Conservation (phyloP, 352 stramenopile species). For the Globisporangium carolinianum region DNA sequence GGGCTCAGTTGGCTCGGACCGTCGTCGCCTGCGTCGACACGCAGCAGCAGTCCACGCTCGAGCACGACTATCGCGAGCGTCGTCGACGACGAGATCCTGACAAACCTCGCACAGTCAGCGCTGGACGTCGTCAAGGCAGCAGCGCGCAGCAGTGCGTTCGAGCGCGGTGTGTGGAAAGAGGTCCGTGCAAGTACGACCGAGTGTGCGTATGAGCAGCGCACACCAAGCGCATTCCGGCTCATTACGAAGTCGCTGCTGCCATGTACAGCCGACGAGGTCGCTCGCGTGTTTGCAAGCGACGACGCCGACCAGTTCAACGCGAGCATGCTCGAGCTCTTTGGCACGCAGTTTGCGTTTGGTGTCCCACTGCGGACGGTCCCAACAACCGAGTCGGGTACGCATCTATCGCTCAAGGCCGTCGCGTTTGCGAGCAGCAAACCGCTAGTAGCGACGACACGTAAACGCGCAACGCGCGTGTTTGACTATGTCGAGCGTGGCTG, state of each 20-base stretch:
- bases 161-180: conserved; percentile 6
- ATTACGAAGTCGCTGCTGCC: conserved; percentile 15
- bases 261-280: conserved; percentile 18
- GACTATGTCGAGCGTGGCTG: conserved; percentile 15
- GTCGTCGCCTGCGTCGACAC: conserved; percentile 6
- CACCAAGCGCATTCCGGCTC: conserved; percentile 12
- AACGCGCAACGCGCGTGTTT: conserved; percentile 13
- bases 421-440: conserved; percentile 14
- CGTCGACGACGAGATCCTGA: conserved; percentile 12
- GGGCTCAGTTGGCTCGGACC: neutral
- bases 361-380: conserved; percentile 18
- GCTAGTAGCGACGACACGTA: conserved; percentile 9
- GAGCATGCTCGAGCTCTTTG: conserved; percentile 21
- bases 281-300: conserved; percentile 12
- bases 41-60: conserved; percentile 6
- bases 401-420: conserved; percentile 18
- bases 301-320: conserved; percentile 23
- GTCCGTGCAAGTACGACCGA: conserved; percentile 3
- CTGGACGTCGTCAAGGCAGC: conserved; percentile 10
- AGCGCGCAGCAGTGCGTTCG: conserved; percentile 1
- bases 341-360: conserved; percentile 13
- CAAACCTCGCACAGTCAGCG: conserved; percentile 8
- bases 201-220: conserved; percentile 8
- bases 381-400: conserved; percentile 1
- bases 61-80: conserved; percentile 1